Evolutionary conservation across 2,329 filamentous ascomycete genomes (phyloP).

Genomic region (Ambrosiella xylebori): DNA sequence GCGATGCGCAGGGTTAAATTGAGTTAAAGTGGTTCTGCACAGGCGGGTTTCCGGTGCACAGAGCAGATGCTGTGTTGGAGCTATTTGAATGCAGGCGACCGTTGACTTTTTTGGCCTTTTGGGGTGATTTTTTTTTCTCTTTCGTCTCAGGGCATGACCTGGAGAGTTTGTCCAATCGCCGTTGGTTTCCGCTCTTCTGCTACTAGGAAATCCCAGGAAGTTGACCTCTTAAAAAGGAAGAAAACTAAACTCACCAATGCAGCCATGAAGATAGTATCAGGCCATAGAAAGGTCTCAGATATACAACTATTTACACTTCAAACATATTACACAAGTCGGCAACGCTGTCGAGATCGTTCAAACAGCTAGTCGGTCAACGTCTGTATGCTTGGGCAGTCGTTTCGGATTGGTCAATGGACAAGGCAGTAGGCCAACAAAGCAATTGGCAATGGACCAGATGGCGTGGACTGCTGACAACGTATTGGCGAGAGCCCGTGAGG

Average conservation of each 20-base stretch:
- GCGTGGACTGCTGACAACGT: no score
- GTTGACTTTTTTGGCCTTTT: not conserved
- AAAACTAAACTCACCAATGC: constrained; percentile 10
- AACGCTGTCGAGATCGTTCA: no score
- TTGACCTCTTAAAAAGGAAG: not conserved
- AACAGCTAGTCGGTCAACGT: no score
- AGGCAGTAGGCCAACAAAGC: no score
- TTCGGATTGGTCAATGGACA: no score
- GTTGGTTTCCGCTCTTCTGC: no score
- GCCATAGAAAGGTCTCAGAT: not conserved
- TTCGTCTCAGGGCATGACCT: not conserved
- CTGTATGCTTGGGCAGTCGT: no score
- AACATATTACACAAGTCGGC: not conserved
- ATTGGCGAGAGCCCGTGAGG: no score
- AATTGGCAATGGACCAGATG: no score
- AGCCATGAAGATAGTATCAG: constrained; percentile 4
- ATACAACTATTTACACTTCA: not conserved
- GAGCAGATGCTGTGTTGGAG: not conserved
- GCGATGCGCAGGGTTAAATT: not conserved
- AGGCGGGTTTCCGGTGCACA: not conserved
- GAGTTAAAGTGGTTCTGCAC: not conserved
- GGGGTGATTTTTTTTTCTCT: not conserved
- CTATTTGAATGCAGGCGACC: not conserved
- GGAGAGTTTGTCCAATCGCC: not conserved
- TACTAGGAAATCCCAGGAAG: no score